Evolutionary conservation across 2,329 filamentous ascomycete species (phyloP), one percentile per base, ranked within the genome.

Genomic region (Clonostachys chloroleuca): DNA sequence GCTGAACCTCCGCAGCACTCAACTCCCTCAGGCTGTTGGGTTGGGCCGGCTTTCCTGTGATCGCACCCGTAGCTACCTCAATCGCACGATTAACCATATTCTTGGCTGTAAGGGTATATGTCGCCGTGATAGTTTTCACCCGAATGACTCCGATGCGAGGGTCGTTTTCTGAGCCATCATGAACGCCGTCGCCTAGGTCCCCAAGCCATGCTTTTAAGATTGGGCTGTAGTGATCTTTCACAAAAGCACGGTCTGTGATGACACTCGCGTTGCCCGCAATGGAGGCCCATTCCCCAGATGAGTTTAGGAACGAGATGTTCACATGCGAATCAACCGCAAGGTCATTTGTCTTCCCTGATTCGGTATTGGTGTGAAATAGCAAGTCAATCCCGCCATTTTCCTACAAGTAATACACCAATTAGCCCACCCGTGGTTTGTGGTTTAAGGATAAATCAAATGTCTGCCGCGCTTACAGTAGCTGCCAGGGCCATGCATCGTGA

Each of bases 331-430:
- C 84, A 48, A 74, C 73, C 48, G 80, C 74, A 40, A 95, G 77
- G 60, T 95, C 90, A 65, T 89, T 80, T 6, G 89, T 91, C 77
- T 96, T 95, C 69, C 89, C 83, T 10, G 88, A 91, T 64, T 92
- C 87, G 52, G 89, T 91, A 74, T 95, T 95, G 61, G 90, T 91
- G 74, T 94, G 86, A 78, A 95, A 95, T 65, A 95, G 79, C 48
- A 94, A 80, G 63, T 95, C 90, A 48, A 91, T 77, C 59, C 87
- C 87, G 53, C 84, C 85, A 51, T 77, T 75, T 68, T 95, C 89
- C 87, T 92, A 52, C 18, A 16, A 13, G 12, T 20, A 16, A 30
- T 17, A 34, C 57, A 34, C 51, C 9, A 50, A 47, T 42, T 43
- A 30, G 24, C 9, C 24, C 24, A 30, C 24, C 2, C 24, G 6